These are phyloP conservation scores for Wickerhamomyces tratensis DNA, from an alignment of 805 yeast species.

Conservation along the genomic window DNA sequence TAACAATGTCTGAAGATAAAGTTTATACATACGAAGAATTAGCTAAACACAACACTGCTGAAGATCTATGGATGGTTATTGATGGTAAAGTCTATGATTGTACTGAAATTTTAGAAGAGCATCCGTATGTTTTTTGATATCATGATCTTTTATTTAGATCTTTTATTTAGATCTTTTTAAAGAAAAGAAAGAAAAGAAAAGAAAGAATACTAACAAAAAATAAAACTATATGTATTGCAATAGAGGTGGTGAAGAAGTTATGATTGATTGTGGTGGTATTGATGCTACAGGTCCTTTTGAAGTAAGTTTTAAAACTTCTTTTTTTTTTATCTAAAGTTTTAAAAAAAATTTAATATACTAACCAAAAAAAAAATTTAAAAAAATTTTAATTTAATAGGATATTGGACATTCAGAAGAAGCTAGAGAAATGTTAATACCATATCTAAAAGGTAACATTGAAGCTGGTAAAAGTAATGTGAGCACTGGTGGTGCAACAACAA, in stretches of 20 bases:
- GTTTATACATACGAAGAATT: constrained; percentile 59
- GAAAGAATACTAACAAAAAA: background rate
- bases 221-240: constrained; percentile 3
- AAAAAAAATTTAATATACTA: no score
- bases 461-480: constrained; percentile 8
- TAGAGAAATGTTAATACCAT: constrained; percentile 55
- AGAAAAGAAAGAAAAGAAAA: no score
- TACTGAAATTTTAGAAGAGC: constrained; percentile 44
- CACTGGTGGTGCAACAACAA: constrained; percentile 6
- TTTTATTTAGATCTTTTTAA: no score
- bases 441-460: constrained; percentile 69
- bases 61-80: constrained; percentile 78
- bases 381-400: constrained; percentile 35
- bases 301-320: no score
- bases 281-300: constrained; percentile 80
- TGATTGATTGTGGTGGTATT: constrained; percentile 71
- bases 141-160: no score
- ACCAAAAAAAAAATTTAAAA: no score
- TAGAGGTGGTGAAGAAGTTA: constrained; percentile 76
- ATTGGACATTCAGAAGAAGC: constrained; percentile 99
- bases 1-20: constrained; percentile 15
- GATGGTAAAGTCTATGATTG: constrained; percentile 83
- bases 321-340: no score
- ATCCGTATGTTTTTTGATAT: constrained; percentile 36
- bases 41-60: constrained; percentile 60